These are phyloP conservation scores for Cryptosporidium tyzzeri DNA, from an alignment of 169 alveolate genomes.

Conservation along the genomic window DNA sequence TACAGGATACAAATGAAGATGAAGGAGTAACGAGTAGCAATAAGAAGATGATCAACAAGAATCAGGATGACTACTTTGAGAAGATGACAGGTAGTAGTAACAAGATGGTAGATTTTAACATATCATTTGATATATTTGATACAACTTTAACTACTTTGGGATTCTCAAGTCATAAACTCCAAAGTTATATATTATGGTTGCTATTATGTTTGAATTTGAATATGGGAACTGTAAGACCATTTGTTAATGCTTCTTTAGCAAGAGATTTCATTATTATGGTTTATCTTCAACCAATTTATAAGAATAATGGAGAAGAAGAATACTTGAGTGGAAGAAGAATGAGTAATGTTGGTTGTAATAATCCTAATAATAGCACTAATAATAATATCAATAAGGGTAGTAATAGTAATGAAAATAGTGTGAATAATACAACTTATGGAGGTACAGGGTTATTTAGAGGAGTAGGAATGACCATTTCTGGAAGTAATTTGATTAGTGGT, in stretches of 20 bases:
- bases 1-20: background rate
- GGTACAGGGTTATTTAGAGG: background rate
- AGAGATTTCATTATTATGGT: conserved; percentile 45
- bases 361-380: background rate
- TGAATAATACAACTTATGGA: background rate
- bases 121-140: conserved; percentile 62
- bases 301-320: background rate
- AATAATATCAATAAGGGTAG: background rate
- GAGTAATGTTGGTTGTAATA: background rate
- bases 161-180: conserved; percentile 44
- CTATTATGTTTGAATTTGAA: conserved; percentile 36
- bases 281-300: conserved; percentile 32
- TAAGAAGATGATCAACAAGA: background rate
- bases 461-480: background rate
- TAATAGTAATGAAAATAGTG: background rate
- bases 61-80: conserved; percentile 2
- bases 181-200: conserved; percentile 47
- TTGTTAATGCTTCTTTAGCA: conserved; percentile 25
- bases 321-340: background rate
- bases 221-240: conserved; percentile 11
- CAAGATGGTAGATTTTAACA: background rate
- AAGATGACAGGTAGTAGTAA: conserved; percentile 11
- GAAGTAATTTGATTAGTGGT: background rate
- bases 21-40: background rate
- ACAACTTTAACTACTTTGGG: conserved; percentile 45